Percentiles rank a stretch among this genome's conserved stretches.
These are phyloP conservation scores for Phytophthora litchii DNA, from an alignment of 352 stramenopile genomes.

Conservation along the genomic window DNA sequence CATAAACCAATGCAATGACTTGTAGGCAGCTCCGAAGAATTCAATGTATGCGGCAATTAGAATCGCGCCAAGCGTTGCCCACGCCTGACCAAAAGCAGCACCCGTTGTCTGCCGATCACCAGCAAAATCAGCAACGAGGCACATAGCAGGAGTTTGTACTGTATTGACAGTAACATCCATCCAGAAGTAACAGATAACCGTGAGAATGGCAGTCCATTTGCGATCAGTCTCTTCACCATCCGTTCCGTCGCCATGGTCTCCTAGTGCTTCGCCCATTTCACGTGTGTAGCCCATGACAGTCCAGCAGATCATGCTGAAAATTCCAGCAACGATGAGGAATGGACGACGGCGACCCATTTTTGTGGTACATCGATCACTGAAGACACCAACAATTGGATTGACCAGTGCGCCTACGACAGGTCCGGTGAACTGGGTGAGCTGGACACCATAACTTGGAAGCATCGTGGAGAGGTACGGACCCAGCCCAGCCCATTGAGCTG, in stretches of 20 bases:
- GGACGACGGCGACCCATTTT: slow-evolving; percentile 43
- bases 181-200: slow-evolving; percentile 60
- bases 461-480: slow-evolving; percentile 57
- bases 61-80: slow-evolving; percentile 47
- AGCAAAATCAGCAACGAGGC: slow-evolving; percentile 62
- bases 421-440: slow-evolving; percentile 57
- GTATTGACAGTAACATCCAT: slow-evolving; percentile 71
- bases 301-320: slow-evolving; percentile 53
- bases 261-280: slow-evolving; percentile 49
- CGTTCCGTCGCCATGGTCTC: slow-evolving; percentile 37
- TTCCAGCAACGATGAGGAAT: slow-evolving; percentile 40
- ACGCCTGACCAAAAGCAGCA: slow-evolving; percentile 43
- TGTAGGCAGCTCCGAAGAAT: slow-evolving; percentile 48
- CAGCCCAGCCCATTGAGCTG: slow-evolving; percentile 59
- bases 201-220: slow-evolving; percentile 53
- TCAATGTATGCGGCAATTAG: slow-evolving; percentile 54
- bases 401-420: slow-evolving; percentile 53
- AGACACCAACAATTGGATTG: slow-evolving; percentile 48
- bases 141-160: slow-evolving; percentile 47
- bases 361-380: slow-evolving; percentile 49
- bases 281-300: slow-evolving; percentile 60
- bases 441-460: slow-evolving; percentile 46
- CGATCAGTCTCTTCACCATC: slow-evolving; percentile 34
- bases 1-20: slow-evolving; percentile 50
- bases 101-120: slow-evolving; percentile 56